Conservation (phyloP, 805 yeast genomes). For the Kazachstania martiniae region DNA sequence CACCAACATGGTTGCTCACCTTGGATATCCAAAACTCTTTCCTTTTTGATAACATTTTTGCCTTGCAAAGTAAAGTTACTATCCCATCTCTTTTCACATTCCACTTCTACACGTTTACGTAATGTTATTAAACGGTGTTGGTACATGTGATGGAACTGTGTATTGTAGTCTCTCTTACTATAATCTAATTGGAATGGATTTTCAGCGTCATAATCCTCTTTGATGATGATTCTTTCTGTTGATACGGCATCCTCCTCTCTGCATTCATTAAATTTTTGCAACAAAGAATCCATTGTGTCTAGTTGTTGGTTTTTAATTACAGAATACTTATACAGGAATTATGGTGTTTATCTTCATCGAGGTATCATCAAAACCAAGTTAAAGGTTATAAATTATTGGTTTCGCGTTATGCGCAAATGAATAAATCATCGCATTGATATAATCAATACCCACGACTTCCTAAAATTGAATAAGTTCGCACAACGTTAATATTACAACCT, state of each 20-base stretch:
- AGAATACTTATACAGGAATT: too few species aligned
- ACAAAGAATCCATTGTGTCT: conserved; percentile 7
- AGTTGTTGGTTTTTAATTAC: too few species aligned
- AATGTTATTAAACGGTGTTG: conserved; percentile 39
- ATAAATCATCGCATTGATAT: too few species aligned
- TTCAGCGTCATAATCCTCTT: conserved; percentile 6
- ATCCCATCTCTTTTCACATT: conserved; percentile 48
- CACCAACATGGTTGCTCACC: conserved; percentile 55
- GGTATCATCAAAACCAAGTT: too few species aligned
- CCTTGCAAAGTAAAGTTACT: conserved; percentile 32
- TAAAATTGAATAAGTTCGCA: too few species aligned
- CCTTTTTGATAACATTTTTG: conserved; percentile 30
- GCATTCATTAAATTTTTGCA: conserved; percentile 8
- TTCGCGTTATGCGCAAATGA: too few species aligned
- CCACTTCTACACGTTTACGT: conserved; percentile 35
- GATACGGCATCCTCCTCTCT: conserved; percentile 7
- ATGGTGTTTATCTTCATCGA: too few species aligned
- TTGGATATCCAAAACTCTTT: conserved; percentile 34
- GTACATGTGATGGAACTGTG: conserved; percentile 52
- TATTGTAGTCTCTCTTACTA: conserved; percentile 34
- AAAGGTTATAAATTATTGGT: too few species aligned
- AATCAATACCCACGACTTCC: too few species aligned
- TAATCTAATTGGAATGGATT: conserved; percentile 20
- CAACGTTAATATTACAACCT: too few species aligned
- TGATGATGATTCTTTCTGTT: conserved; percentile 9